Conservation (phyloP, 306 rosid genomes). For the Prosopis cineraria region DNA sequence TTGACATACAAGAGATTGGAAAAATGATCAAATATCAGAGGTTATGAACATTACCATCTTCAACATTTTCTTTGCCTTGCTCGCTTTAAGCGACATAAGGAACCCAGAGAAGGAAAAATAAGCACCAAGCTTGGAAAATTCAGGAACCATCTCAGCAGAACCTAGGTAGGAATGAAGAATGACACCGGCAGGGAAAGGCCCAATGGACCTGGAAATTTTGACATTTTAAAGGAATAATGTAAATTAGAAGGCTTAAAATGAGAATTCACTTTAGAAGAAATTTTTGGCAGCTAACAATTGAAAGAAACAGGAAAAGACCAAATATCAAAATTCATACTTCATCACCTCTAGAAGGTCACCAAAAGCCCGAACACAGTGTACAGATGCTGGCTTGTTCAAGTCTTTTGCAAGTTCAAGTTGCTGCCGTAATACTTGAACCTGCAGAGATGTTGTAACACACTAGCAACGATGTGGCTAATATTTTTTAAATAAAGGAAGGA, state of each 20-base stretch:
- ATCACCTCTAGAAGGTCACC: constrained; percentile 81
- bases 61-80: constrained; percentile 84
- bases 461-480: constrained; percentile 21
- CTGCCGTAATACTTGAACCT: constrained; percentile 75
- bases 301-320: constrained; percentile 15
- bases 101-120: constrained; percentile 92
- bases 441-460: constrained; percentile 29
- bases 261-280: neutral
- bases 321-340: constrained; percentile 56
- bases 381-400: constrained; percentile 79
- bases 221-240: constrained; percentile 17
- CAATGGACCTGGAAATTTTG: constrained; percentile 58
- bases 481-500: constrained; percentile 7
- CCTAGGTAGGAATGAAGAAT: constrained; percentile 92
- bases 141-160: constrained; percentile 93
- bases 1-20: neutral
- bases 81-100: constrained; percentile 68
- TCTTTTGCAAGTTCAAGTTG: constrained; percentile 83
- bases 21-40: constrained; percentile 6
- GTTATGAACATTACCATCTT: constrained; percentile 53
- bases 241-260: neutral
- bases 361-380: constrained; percentile 89
- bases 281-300: constrained; percentile 5
- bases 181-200: constrained; percentile 93
- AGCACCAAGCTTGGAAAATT: constrained; percentile 80